Evolutionary conservation across 345 rosid genomes (phyloP), one percentile per base, ranked within the genome.

Genomic region (Arabidopsis suecica): DNA sequence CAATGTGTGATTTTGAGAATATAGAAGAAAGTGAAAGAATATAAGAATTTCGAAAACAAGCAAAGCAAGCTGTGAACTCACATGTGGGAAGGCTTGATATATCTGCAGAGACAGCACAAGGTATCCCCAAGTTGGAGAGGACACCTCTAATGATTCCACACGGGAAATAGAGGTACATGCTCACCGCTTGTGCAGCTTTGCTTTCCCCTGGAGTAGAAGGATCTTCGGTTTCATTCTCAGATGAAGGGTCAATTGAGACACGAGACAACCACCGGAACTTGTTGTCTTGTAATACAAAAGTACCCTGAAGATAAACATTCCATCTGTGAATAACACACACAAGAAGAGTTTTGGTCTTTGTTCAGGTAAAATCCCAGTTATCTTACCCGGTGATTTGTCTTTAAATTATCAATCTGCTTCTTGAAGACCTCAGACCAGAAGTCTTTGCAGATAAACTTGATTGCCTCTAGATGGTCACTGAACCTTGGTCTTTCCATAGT

Each of bases 381-480:
- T 65, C 80, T 70, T 79, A 95, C 99, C 82, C 91, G 86, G 68
- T 95, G 98, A 65, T 95, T 95, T 18, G 99, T 95, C 85, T 95
- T 95, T 84, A 95, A 72, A 79, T 93, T 96, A 82, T 96, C 98
- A 1, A 93, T 96, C 86, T 93, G 98, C 84, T 96, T 95, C 90
- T 95, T 95, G 84, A 95, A 95, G 61, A 95, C 69, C 82, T 92
- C 97, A 3, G 96, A 89, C 99, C 99, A 95, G 82, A 95, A 95
- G 72, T 95, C 99, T 80, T 95, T 95, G 88, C 97, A 95, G 68
- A 95, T 95, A 84, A 92, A 92, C 87, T 95, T 95, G 79, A 92
- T 95, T 37, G 99, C 99, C 76, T 94, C 98, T 7, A 94, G 79
- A 86, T 94, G 96, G 76, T 94, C 97, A 58, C 74, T 82, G 81